Conservation (phyloP, 495 filamentous ascomycete species). For the Aspergillus conjunctus region DNA sequence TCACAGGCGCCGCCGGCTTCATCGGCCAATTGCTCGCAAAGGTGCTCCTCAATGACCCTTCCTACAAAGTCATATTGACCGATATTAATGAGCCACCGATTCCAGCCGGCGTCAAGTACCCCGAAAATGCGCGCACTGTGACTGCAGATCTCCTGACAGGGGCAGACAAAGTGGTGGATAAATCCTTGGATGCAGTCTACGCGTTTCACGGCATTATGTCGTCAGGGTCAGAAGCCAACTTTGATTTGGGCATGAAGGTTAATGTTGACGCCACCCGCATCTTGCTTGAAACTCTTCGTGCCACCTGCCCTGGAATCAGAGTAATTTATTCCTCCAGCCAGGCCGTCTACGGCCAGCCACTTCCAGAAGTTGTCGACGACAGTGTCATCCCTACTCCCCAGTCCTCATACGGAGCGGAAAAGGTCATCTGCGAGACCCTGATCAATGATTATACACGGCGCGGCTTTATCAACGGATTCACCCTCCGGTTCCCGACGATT, state of each 20-base stretch:
- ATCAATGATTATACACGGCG: conserved; percentile 72
- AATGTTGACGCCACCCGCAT: conserved; percentile 71
- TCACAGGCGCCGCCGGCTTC: conserved; percentile 70
- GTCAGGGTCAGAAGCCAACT: conserved; percentile 68
- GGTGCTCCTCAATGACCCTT: conserved; percentile 58
- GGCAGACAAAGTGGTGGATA: conserved; percentile 52
- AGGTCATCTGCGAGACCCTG: conserved; percentile 69
- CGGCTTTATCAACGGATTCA: conserved; percentile 64
- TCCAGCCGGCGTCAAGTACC: conserved; percentile 51
- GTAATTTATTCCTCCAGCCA: conserved; percentile 63
- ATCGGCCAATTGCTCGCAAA: conserved; percentile 66
- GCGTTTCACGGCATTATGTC: conserved; percentile 85
- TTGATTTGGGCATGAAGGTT: conserved; percentile 67
- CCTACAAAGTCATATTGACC: conserved; percentile 59
- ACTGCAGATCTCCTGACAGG: conserved; percentile 60
- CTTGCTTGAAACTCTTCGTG: conserved; percentile 59
- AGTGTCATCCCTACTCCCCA: conserved; percentile 64
- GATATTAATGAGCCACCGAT: conserved; percentile 61
- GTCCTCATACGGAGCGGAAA: conserved; percentile 73
- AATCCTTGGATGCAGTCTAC: conserved; percentile 64
- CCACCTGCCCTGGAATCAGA: conserved; percentile 57
- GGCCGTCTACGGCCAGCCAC: conserved; percentile 59
- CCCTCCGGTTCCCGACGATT: conserved; percentile 71
- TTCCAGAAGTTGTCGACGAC: conserved; percentile 54
- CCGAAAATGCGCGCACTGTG: conserved; percentile 54